Percentiles rank a stretch among this genome's conserved stretches.
Conservation (phyloP, 768 basidiomycete species). For the Dacryopinax spathularia region DNA sequence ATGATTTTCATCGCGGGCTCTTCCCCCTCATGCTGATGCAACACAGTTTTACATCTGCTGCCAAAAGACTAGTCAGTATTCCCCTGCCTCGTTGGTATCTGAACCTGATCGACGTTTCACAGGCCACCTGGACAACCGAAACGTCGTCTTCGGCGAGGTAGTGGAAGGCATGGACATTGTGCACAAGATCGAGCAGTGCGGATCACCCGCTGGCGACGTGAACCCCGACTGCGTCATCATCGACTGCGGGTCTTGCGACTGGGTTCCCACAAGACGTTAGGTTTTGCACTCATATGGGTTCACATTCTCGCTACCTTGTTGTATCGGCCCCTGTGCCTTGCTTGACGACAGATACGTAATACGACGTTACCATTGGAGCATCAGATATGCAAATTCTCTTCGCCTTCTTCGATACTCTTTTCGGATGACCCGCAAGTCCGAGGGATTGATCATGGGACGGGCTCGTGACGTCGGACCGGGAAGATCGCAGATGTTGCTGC, state of each 20-base stretch:
- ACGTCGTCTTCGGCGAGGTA: constrained; percentile 56
- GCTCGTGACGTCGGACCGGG: too few relatives aligned
- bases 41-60: constrained; percentile 1
- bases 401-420: too few relatives aligned
- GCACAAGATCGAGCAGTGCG: constrained; percentile 37
- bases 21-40: too few relatives aligned
- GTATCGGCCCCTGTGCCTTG: too few relatives aligned
- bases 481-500: too few relatives aligned
- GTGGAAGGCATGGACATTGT: constrained; percentile 51
- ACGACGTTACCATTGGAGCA: background rate
- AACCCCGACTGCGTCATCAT: background rate
- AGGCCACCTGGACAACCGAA: constrained; percentile 27
- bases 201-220: background rate
- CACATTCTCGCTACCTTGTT: too few relatives aligned
- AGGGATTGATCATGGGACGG: background rate
- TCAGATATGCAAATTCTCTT: background rate
- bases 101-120: background rate
- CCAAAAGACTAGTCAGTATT: background rate
- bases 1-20: background rate
- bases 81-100: background rate
- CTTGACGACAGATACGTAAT: background rate
- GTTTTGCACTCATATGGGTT: too few relatives aligned
- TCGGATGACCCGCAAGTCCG: too few relatives aligned
- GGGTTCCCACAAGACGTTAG: background rate
- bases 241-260: background rate